Conservation (phyloP, 176 grass and related monocot genomes). For the Oryza meridionalis region DNA sequence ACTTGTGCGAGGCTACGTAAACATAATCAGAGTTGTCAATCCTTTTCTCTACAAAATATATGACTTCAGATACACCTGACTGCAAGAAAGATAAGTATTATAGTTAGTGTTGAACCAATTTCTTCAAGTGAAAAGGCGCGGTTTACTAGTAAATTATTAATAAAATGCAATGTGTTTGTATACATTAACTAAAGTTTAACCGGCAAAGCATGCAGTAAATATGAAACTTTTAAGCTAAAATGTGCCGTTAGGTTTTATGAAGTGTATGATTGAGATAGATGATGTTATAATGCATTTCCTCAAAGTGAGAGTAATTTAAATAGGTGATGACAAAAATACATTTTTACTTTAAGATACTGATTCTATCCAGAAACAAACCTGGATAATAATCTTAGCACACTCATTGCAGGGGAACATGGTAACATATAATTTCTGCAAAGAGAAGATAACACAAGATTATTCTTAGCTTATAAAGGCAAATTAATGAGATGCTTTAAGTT, state of each 20-base stretch:
- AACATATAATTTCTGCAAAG: conserved; percentile 89
- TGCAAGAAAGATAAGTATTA: conserved; percentile 56
- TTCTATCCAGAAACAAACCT: conserved; percentile 52
- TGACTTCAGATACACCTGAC: conserved; percentile 97
- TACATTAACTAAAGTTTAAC: conserved; percentile 11
- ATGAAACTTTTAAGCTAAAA: not conserved
- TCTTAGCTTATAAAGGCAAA: not conserved
- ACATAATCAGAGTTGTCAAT: conserved; percentile 67
- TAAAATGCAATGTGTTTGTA: conserved; percentile 1
- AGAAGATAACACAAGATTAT: conserved; percentile 27
- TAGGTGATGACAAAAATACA: not conserved
- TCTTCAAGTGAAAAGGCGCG: not conserved
- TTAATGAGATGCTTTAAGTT: conserved; percentile 4
- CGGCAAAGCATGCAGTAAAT: not conserved
- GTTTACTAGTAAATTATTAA: conserved; percentile 1
- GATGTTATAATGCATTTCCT: not conserved
- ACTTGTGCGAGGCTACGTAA: conserved; percentile 90
- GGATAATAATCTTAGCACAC: conserved; percentile 98
- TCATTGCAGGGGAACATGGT: conserved; percentile 99
- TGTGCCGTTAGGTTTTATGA: conserved; percentile 4
- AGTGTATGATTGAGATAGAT: conserved; percentile 7
- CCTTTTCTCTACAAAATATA: conserved; percentile 96
- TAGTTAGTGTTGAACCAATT: conserved; percentile 12
- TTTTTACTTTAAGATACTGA: not conserved
- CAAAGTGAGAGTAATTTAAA: not conserved